Base-by-base conservation (phyloP, 805 yeast species). In the Dipodascus geniculatus region DNA sequence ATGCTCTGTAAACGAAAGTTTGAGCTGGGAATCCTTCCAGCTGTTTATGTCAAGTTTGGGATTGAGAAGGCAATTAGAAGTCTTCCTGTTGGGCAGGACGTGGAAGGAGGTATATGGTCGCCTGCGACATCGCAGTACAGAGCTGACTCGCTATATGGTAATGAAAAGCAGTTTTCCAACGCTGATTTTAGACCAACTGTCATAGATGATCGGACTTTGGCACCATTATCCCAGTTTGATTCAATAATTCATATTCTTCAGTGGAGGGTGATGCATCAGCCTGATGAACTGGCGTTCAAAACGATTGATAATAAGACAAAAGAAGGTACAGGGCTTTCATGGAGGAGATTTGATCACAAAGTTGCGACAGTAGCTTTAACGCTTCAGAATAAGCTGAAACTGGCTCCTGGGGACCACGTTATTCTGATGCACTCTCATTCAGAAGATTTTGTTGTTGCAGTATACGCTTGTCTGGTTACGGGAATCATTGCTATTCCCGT, bases 401-500 rank as follows among this genome's bases (percentile, higher is more conserved):
- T 87, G 48, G 74, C 70, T 52, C 74, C 85, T 1, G 96, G 96
- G 0, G 86, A 85, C 52, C 72, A 75, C 57, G 91, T 88, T 2
- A 74, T 89, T 2, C 71, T 93, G 61, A 83, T 89, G 83, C 88
- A 87, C 65, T 83, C 95, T 0, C 77, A 91, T 49, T 81, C 89
- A 0, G 96, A 90, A 54, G 98, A 93, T 57, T 91, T 80, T 63
- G 79, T 84, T 3, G 80, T 87, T 23, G 87, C 95, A 1, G 73
- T 89, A 1, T 81, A 82, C 67, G 97, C 99, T 0, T 91, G 98
- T 65, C 77, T 91, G 66, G 69, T 83, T 54, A 78, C 89, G 52
- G 96, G 96, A 54, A 63, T 88, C 2, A 75, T 86, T 2, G 87
- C 93, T 0, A 75, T 91, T n/a, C 93, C 95, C 0, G 67, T 88